Base-by-base conservation (phyloP, 192 early-diverging fungal genomes). In the Backusella liffmaniae region DNA sequence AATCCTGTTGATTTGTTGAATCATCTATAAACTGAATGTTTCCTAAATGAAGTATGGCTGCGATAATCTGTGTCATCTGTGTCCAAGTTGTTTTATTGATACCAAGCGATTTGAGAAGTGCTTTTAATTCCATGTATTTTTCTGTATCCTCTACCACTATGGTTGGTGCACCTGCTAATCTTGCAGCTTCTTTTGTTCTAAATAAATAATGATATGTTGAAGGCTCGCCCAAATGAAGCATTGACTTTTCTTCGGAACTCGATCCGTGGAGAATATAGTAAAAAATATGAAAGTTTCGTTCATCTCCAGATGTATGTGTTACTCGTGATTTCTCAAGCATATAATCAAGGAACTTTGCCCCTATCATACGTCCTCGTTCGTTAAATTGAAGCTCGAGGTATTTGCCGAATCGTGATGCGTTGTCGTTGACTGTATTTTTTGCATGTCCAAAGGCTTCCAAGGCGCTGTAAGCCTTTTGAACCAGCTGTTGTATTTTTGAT, bases 281-380 rank as follows among this genome's bases (percentile, higher is more conserved):
- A 80, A 99, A 96, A 32, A 98, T 90, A 76, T 98, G 94, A 86
- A 96, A 99, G 83, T 91, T 95, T 71, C 91, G 88, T 70, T 96
- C 95, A 73, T 88, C 88, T 35, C 85, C 82, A 12, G 74, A 78
- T 0, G 87, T 84, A 21, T 88, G 84, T 2, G 91, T 85, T 23
- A 97, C 91, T 13, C 94, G 89, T 51, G 80, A 84, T 80, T 94
- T 93, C 69, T 98, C 96, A 12, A 98, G 86, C 74, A 96, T 87
- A 73, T 94, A 96, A 76, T 94, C 91, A 78, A 96, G 84, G 77
- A 93, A 86, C 78, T 93, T 95, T 6, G 90, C 90, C 2, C 97
- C 97, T 23, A 95, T 89, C 73, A 96, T 88, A 34, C 92, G 90
- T 4, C 95, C 94, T n/a, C 93, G 90, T 74, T 92, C 93, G 80